Conservation (phyloP, 2,329 filamentous ascomycete species). For the Hysterium pulicare region DNA sequence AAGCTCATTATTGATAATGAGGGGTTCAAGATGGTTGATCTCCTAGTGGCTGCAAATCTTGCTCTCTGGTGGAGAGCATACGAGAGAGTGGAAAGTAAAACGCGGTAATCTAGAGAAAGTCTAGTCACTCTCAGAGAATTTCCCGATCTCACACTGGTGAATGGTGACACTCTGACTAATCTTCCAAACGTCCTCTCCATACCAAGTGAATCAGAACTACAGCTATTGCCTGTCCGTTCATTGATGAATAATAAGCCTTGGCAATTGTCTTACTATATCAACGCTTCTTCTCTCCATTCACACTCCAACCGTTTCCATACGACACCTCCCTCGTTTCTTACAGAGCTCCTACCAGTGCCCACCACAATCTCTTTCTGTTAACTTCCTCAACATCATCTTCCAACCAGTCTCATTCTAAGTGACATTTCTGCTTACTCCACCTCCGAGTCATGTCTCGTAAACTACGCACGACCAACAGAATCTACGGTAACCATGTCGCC, state of each 20-base stretch:
- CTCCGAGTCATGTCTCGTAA: no score
- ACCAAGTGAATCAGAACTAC: not conserved
- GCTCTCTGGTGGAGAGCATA: constrained; percentile 92
- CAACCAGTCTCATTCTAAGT: no score
- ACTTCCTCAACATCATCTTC: no score
- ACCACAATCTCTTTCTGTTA: no score
- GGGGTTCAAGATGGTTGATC: constrained; percentile 91
- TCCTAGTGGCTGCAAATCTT: constrained; percentile 87
- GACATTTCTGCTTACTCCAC: no score
- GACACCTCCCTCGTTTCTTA: no score
- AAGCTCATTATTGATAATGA: constrained; percentile 89
- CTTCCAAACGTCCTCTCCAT: not conserved
- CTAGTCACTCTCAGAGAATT: no score
- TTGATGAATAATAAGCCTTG: not conserved
- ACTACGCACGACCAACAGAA: no score
- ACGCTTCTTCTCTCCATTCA: not conserved
- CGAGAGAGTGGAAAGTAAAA: constrained; percentile 47
- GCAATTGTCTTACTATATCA: not conserved
- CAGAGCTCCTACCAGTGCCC: no score
- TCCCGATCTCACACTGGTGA: not conserved
- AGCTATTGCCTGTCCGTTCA: not conserved
- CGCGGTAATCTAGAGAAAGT: constrained; percentile 1
- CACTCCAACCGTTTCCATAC: no score
- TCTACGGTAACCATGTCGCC: no score
- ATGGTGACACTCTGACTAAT: not conserved